These are phyloP conservation scores for Aspergillus campestris DNA, from an alignment of 495 filamentous ascomycete species.

Conservation along the genomic window DNA sequence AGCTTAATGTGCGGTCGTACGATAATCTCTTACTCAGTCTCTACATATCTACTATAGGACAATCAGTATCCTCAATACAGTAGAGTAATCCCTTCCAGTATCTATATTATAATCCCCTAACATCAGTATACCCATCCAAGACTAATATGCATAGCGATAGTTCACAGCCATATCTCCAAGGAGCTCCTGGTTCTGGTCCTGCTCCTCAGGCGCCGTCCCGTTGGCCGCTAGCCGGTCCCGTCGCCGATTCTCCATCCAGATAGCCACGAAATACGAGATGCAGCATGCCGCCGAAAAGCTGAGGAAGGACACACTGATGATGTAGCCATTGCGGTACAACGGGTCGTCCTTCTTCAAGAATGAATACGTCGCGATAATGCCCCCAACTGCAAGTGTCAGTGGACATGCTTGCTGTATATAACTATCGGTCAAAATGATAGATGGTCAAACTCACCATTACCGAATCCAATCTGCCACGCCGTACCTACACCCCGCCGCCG, in stretches of 20 bases:
- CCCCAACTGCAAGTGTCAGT: conserved; percentile 42
- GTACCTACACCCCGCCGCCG: conserved; percentile 73
- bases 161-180: conserved; percentile 33
- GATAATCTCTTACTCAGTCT: no score
- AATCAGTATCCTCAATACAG: no score
- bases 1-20: no score
- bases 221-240: conserved; percentile 32
- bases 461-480: conserved; percentile 86
- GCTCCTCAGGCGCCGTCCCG: conserved; percentile 14
- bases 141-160: conserved; percentile 35
- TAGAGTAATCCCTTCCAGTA: no score
- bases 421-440: not conserved
- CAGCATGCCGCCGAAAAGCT: conserved; percentile 56
- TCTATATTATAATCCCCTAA: no score
- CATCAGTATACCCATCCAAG: not conserved
- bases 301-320: conserved; percentile 68
- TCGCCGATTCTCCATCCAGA: conserved; percentile 58
- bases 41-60: no score
- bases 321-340: conserved; percentile 59
- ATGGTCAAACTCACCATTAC: conserved; percentile 52
- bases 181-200: conserved; percentile 27
- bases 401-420: no score
- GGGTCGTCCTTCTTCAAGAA: conserved; percentile 69
- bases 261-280: conserved; percentile 48
- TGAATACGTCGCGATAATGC: conserved; percentile 80